Conservation (phyloP, 225 moss, liverwort and hornwort genomes). For the Thuidium tamariscinum region DNA sequence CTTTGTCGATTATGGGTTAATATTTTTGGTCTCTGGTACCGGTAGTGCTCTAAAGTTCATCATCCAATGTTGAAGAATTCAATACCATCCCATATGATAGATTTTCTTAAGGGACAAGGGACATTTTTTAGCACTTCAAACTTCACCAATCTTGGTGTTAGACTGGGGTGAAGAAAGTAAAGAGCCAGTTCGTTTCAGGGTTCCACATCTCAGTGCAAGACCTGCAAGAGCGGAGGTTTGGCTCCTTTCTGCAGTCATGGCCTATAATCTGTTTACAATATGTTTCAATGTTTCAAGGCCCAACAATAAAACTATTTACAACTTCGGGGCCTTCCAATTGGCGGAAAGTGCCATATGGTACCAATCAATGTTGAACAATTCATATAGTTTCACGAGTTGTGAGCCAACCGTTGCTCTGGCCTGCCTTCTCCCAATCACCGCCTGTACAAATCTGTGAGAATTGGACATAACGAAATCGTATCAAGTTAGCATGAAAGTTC, state of each 20-base stretch:
- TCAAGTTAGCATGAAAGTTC: neutral
- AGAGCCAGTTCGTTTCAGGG: neutral
- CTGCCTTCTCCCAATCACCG: conserved; percentile 26
- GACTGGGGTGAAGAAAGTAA: no score
- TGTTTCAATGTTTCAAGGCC: neutral
- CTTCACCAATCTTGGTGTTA: neutral
- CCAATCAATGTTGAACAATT: neutral
- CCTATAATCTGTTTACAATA: neutral
- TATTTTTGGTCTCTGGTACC: neutral
- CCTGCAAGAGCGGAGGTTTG: neutral
- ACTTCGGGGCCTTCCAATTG: neutral
- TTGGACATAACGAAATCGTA: neutral
- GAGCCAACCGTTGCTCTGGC: conserved; percentile 26
- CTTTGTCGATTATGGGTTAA: no score
- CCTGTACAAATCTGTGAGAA: conserved; percentile 26
- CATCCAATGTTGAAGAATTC: neutral
- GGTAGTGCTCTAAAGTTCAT: neutral
- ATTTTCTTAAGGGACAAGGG: neutral
- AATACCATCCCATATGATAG: neutral
- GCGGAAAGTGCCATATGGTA: neutral
- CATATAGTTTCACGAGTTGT: neutral
- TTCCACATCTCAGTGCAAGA: neutral
- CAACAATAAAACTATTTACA: neutral
- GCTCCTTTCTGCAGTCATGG: neutral
- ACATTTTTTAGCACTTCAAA: no score